phyloP scores from a whole-genome alignment of 2,329 filamentous ascomycete genomes.

The Beauveria scarabaeidicola region DNA sequence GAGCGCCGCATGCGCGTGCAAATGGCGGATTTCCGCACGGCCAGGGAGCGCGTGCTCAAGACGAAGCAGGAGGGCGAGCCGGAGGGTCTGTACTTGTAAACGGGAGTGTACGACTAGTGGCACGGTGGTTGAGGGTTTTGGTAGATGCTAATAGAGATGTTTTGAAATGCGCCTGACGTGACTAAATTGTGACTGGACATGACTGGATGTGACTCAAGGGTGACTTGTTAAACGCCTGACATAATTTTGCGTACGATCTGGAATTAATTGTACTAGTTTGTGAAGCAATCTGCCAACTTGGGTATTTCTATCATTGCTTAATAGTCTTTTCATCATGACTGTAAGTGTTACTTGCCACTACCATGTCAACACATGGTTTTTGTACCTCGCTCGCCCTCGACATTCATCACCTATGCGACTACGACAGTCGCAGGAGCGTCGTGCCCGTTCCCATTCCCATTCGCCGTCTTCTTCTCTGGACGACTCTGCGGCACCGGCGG shows the following conservation, averaged over 20 bases:
- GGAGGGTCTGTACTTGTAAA: slow-evolving; percentile 94
- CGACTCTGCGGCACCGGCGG: slow-evolving; percentile 1
- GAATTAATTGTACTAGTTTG: neutral
- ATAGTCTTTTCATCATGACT: neutral
- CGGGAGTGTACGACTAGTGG: slow-evolving; percentile 17
- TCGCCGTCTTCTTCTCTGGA: neutral
- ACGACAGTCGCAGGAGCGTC: neutral
- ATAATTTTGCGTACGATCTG: too few relatives aligned
- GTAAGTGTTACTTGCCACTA: too few relatives aligned
- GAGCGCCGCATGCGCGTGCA: slow-evolving; percentile 97
- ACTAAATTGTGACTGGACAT: neutral
- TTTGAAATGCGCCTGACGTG: neutral
- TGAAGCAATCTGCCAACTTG: neutral
- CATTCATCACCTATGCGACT: neutral
- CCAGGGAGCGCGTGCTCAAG: slow-evolving; percentile 88
- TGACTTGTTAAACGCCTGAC: neutral
- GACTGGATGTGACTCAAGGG: neutral
- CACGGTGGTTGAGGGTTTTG: slow-evolving; percentile 5
- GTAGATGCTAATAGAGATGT: slow-evolving; percentile 7
- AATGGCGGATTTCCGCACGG: slow-evolving; percentile 94
- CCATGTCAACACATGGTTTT: too few relatives aligned
- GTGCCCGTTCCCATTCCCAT: neutral
- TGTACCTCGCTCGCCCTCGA: neutral
- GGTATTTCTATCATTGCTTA: neutral
- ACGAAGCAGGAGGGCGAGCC: slow-evolving; percentile 98